A percentile compares a stretch with the other conserved stretches of the same genome.
phyloP scores from a whole-genome alignment of 352 stramenopile genomes.

The Peronospora tabacina region DNA sequence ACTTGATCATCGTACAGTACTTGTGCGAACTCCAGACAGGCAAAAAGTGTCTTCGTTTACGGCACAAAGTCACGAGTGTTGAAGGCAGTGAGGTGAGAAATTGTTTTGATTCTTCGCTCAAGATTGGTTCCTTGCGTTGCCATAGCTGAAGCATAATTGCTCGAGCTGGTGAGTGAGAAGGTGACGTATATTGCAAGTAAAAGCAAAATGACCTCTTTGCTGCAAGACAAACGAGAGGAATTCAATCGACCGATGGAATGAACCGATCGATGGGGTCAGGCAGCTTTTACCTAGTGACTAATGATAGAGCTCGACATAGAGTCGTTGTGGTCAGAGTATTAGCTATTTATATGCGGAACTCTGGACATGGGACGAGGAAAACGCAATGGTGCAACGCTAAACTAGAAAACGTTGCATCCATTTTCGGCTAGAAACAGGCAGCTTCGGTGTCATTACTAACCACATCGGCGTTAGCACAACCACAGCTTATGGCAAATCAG shows the following conservation, averaged over 20 bases:
- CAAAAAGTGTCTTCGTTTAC: constrained; percentile 72
- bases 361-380: constrained; percentile 21
- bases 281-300: constrained; percentile 20
- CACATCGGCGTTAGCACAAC: background rate
- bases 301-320: constrained; percentile 22
- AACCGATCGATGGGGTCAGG: constrained; percentile 13
- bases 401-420: background rate
- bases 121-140: constrained; percentile 48
- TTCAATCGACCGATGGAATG: constrained; percentile 9
- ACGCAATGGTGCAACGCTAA: constrained; percentile 1
- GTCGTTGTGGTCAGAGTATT: background rate
- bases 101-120: constrained; percentile 73
- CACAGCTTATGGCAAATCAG: constrained; percentile 2
- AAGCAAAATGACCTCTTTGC: constrained; percentile 8
- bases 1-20: constrained; percentile 87
- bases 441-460: constrained; percentile 17
- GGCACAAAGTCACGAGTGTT: constrained; percentile 78
- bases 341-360: background rate
- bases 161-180: background rate
- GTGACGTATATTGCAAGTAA: constrained; percentile 12
- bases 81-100: constrained; percentile 82
- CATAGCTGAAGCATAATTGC: constrained; percentile 79
- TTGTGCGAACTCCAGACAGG: constrained; percentile 80
- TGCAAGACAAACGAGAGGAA: constrained; percentile 4
- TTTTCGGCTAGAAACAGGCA: constrained; percentile 3